Conservation (phyloP, 768 basidiomycete species). For the Steccherinum ochraceum region DNA sequence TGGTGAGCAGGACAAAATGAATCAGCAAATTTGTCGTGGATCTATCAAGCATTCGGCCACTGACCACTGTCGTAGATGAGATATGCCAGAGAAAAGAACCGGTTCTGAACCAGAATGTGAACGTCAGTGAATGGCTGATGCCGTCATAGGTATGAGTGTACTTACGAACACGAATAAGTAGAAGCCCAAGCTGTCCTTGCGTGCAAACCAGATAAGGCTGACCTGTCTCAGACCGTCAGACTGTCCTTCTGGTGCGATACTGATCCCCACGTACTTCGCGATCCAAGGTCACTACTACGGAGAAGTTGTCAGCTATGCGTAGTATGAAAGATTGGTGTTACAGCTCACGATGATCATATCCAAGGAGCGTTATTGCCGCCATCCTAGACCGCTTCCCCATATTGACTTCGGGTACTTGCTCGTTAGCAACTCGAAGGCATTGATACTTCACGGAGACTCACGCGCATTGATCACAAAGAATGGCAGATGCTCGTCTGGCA, state of each 20-base stretch:
- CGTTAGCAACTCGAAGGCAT: too few relatives aligned
- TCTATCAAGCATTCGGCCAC: background rate
- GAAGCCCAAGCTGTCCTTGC: conserved; percentile 8
- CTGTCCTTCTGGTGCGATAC: too few relatives aligned
- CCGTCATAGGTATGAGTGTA: background rate
- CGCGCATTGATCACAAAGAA: too few relatives aligned
- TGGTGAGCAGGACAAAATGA: background rate
- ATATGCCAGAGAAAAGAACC: conserved; percentile 7
- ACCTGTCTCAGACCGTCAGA: background rate
- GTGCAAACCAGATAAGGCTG: conserved; percentile 6
- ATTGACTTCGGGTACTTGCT: too few relatives aligned
- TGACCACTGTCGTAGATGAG: conserved; percentile 10
- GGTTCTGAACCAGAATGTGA: conserved; percentile 4
- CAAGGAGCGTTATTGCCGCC: conserved; percentile 9
- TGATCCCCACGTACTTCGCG: conserved; percentile 6
- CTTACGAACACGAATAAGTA: conserved; percentile 11
- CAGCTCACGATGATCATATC: conserved; percentile 12
- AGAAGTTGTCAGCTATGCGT: background rate
- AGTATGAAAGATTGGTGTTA: background rate
- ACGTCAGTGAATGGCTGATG: background rate
- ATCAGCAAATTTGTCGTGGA: background rate
- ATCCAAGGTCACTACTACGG: conserved; percentile 10
- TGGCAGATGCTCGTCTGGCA: too few relatives aligned
- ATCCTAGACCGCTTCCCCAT: conserved; percentile 8
- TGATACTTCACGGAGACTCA: too few relatives aligned